Percentiles rank a stretch among this genome's conserved stretches.
phyloP scores from a whole-genome alignment of 192 early-diverging fungal species.

The Backusella westeae region DNA sequence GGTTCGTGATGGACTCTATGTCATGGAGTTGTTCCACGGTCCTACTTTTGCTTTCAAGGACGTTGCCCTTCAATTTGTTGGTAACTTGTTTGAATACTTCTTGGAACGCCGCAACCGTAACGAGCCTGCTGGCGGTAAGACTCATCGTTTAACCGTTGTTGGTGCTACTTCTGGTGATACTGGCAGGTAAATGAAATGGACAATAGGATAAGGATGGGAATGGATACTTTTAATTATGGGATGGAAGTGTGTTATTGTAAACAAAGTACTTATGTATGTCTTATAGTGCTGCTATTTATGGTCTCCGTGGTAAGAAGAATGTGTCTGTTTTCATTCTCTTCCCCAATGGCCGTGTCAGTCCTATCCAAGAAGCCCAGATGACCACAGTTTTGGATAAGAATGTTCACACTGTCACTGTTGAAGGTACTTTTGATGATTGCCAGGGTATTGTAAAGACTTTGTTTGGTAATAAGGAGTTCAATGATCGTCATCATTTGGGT shows the following conservation, averaged over 20 bases:
- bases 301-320: slow-evolving; percentile 89
- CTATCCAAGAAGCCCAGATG: slow-evolving; percentile 99
- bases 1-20: slow-evolving; percentile 62
- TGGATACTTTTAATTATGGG: background rate
- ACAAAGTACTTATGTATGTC: background rate
- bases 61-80: slow-evolving; percentile 93
- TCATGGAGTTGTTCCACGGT: slow-evolving; percentile 95
- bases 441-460: slow-evolving; percentile 92
- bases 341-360: slow-evolving; percentile 85
- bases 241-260: background rate
- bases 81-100: slow-evolving; percentile 98
- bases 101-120: slow-evolving; percentile 70
- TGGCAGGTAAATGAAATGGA: slow-evolving; percentile 54
- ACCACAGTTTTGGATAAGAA: slow-evolving; percentile 92
- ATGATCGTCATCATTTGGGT: slow-evolving; percentile 72
- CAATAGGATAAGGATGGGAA: background rate
- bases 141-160: slow-evolving; percentile 78
- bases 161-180: slow-evolving; percentile 98
- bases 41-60: slow-evolving; percentile 99
- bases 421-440: slow-evolving; percentile 98
- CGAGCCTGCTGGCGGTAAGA: slow-evolving; percentile 40
- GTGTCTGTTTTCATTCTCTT: slow-evolving; percentile 92
- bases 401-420: slow-evolving; percentile 89
- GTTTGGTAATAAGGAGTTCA: slow-evolving; percentile 79
- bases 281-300: slow-evolving; percentile 93